These are phyloP conservation scores for Fusarium falciforme DNA, from an alignment of 2,329 filamentous ascomycete genomes.

Conservation along the genomic window DNA sequence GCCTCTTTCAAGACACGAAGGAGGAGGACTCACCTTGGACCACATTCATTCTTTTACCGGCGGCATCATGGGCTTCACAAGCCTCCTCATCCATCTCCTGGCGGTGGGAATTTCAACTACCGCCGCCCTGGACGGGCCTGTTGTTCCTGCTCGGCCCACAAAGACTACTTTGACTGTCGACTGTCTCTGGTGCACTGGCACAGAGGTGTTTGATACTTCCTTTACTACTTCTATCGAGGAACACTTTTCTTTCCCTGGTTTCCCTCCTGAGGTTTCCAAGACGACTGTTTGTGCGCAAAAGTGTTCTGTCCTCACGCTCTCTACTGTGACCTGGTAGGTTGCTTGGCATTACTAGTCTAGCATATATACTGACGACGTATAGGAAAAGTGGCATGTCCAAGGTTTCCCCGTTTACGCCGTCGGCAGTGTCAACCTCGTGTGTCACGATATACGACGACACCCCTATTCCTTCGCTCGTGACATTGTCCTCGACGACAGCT, in stretches of 20 bases:
- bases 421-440: conserved; percentile 31
- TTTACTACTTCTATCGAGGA: background rate
- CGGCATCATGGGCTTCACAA: conserved; percentile 34
- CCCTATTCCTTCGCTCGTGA: background rate
- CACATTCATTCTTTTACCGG: conserved; percentile 30
- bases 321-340: conserved; percentile 35
- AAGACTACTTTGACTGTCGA: conserved; percentile 29
- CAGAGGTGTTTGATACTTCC: conserved; percentile 3
- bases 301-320: conserved; percentile 35
- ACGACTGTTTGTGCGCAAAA: conserved; percentile 36
- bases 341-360: background rate
- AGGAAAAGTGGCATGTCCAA: conserved; percentile 27
- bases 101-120: conserved; percentile 6
- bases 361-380: background rate
- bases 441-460: conserved; percentile 29
- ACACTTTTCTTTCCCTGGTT: background rate
- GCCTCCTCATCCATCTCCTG: conserved; percentile 24
- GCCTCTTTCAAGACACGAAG: conserved; percentile 8
- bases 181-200: conserved; percentile 27
- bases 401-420: conserved; percentile 3
- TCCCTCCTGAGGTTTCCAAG: conserved; percentile 9
- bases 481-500: background rate
- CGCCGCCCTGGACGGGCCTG: background rate
- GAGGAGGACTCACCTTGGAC: conserved; percentile 12
- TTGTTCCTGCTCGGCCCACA: conserved; percentile 7